A percentile compares a stretch with the other conserved stretches of the same genome.
Evolutionary conservation across 768 basidiomycete species (phyloP).

Genomic region (Rhizopogon sp.): DNA sequence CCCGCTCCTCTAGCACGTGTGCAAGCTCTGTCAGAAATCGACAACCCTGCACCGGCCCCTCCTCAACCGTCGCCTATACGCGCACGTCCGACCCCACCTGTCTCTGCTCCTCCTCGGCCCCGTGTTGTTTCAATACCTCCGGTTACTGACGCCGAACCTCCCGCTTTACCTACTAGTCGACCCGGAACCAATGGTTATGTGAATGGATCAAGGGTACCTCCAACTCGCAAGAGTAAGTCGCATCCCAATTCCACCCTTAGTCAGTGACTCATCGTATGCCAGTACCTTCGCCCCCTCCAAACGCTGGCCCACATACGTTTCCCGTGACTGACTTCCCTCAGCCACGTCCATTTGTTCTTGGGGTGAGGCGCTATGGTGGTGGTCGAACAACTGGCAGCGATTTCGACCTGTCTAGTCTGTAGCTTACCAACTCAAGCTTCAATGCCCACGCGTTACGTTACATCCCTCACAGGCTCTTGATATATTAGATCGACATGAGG

Average conservation of each 20-base stretch:
- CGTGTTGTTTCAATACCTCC: slow-evolving; percentile 22
- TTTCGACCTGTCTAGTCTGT: slow-evolving; percentile 50
- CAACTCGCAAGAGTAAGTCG: slow-evolving; percentile 45
- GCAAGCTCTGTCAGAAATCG: slow-evolving; percentile 40
- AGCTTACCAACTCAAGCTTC: background rate
- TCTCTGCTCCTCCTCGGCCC: slow-evolving; percentile 15
- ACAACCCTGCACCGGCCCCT: slow-evolving; percentile 26
- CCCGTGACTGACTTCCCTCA: slow-evolving; percentile 76
- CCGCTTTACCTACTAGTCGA: slow-evolving; percentile 9
- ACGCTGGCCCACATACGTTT: slow-evolving; percentile 65
- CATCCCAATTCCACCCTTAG: background rate
- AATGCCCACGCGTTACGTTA: background rate
- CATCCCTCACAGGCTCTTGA: background rate
- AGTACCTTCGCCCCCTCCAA: slow-evolving; percentile 59
- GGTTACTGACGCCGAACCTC: slow-evolving; percentile 13
- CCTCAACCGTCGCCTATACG: background rate
- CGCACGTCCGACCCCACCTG: slow-evolving; percentile 10
- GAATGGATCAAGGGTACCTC: slow-evolving; percentile 30
- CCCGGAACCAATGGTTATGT: slow-evolving; percentile 12
- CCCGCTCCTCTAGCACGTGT: slow-evolving; percentile 33
- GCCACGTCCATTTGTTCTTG: slow-evolving; percentile 56
- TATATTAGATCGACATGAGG: background rate
- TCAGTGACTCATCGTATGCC: slow-evolving; percentile 8
- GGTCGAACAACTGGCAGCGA: slow-evolving; percentile 67
- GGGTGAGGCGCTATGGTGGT: slow-evolving; percentile 53